phyloP scores from a whole-genome alignment of 1,139 yeast species.

The Arxiozyma bovina region DNA sequence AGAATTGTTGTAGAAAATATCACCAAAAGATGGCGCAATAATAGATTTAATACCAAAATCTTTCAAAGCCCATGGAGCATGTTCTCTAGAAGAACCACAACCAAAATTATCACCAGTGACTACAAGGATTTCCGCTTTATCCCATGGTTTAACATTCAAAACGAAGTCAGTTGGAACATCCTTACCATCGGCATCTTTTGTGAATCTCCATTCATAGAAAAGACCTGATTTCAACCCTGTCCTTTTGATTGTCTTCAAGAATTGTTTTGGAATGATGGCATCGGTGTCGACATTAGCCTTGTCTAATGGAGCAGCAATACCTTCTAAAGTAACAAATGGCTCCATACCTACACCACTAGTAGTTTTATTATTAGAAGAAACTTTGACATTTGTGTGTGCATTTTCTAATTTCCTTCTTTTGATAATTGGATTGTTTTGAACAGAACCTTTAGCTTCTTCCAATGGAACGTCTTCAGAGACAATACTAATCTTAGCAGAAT shows the following conservation, averaged over 20 bases:
- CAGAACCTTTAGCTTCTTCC: conserved; percentile 37
- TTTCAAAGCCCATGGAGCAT: conserved; percentile 98
- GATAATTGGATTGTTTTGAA: conserved; percentile 40
- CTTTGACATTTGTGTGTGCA: conserved; percentile 29
- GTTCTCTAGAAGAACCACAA: conserved; percentile 98
- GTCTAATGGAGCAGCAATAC: conserved; percentile 88
- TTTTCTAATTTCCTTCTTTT: conserved; percentile 10
- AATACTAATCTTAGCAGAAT: conserved; percentile 47
- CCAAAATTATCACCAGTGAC: conserved; percentile 97
- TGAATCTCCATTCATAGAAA: conserved; percentile 81
- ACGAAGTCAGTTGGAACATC: conserved; percentile 81
- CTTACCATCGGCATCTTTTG: conserved; percentile 60
- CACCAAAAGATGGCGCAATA: conserved; percentile 97
- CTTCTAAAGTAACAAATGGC: conserved; percentile 66
- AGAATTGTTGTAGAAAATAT: conserved; percentile 93
- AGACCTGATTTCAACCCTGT: conserved; percentile 86
- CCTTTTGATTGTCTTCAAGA: conserved; percentile 92
- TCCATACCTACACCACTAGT: conserved; percentile 4
- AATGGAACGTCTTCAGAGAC: conserved; percentile 37
- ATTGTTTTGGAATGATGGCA: conserved; percentile 97
- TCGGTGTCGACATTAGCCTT: conserved; percentile 96
- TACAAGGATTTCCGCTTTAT: conserved; percentile 69
- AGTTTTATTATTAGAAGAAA: not conserved
- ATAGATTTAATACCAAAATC: conserved; percentile 94
- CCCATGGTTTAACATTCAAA: conserved; percentile 76